Evolutionary conservation across 768 basidiomycete genomes (phyloP), one percentile per base, ranked within the genome.

Genomic region (Auricularia sp.): DNA sequence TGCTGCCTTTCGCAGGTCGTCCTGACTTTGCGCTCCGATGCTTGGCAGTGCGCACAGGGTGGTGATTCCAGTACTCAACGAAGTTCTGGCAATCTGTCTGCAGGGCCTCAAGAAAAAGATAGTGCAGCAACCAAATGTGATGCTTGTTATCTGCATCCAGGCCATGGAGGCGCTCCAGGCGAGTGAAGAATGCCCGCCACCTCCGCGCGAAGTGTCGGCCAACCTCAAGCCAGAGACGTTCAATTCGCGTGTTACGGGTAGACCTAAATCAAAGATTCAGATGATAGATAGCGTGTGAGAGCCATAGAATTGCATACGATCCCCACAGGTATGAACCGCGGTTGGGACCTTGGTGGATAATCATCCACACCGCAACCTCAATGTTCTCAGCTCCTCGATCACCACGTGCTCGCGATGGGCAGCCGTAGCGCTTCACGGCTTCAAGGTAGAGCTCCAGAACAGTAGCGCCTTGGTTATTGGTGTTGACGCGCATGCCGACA

Each of bases 71-170:
- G 3, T 75, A 67, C 2, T 65, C 1, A 14, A 68, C 67, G 64
- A 81, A 80, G 7, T 62, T 36, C 0, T 64, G 1, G 60, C 78
- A 80, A 61, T 80, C 78, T 0, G 62, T 16, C 43, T 80, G 77
- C 29, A 82, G 74, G 0, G 42, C 42, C 1, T 70, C 64, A 0
- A 82, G 72, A 64, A 81, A 82, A 0, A 82, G 69, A 39, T 36
- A 33, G 33, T 81, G 78, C 0, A 83, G 68, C 0, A 83, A 71
- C 81, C 81, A 82, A 0, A 79, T 66, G 65, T 82, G 80, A 12
- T 62, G 11, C 0, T 71, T 64, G 23, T 79, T 69, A 0, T 64
- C 61, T 0, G 63, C 21, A 58, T 82, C 70, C 0, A 83, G 73
- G 1, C 54, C 14, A 65, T 82, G 79, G 1, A 72, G 61, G 0